These are phyloP conservation scores for Platanus orientalis DNA, from an alignment of 164 flowering plant species.

Conservation along the genomic window DNA sequence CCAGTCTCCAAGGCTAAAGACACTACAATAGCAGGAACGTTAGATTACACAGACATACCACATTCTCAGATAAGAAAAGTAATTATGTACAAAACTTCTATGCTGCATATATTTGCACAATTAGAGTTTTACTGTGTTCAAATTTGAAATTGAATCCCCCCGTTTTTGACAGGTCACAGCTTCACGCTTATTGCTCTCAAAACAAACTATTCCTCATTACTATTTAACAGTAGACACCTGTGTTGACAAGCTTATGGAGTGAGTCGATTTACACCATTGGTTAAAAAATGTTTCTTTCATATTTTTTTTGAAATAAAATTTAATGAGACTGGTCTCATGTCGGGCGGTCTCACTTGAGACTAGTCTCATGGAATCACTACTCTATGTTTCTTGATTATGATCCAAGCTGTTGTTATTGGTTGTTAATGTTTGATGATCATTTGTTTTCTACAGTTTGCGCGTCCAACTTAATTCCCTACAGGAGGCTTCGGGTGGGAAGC, in stretches of 20 bases:
- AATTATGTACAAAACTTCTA: constrained; percentile 12
- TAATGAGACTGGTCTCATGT: too few relatives aligned
- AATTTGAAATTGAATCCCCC: neutral
- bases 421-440: neutral
- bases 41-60: constrained; percentile 79
- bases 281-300: neutral
- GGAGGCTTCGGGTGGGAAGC: constrained; percentile 88
- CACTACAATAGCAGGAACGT: constrained; percentile 21
- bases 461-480: constrained; percentile 73
- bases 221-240: constrained; percentile 85
- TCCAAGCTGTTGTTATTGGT: neutral
- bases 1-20: constrained; percentile 42
- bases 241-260: constrained; percentile 92
- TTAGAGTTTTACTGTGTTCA: neutral
- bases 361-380: too few relatives aligned
- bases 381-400: too few relatives aligned
- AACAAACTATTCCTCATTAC: constrained; percentile 97
- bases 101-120: too few relatives aligned
- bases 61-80: constrained; percentile 93
- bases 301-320: too few relatives aligned
- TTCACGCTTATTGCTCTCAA: constrained; percentile 77
- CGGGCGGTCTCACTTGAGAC: too few relatives aligned
- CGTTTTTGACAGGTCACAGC: constrained; percentile 68
- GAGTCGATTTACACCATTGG: constrained; percentile 22
- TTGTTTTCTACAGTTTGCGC: constrained; percentile 59